Evolutionary conservation across 176 grass and related monocot species (phyloP).

Genomic region (Avena sativa): DNA sequence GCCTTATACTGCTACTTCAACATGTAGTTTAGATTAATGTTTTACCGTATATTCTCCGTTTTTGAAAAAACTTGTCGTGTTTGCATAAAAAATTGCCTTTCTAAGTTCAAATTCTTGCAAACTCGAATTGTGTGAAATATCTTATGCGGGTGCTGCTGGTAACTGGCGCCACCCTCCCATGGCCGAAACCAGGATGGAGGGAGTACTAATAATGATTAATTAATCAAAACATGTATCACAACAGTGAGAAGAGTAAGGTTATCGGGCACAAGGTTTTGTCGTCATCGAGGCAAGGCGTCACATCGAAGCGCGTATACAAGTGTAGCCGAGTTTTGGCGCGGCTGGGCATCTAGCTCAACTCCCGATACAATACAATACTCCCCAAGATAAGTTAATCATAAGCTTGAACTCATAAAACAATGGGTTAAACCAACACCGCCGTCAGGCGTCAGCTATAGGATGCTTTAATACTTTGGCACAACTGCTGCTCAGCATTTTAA

Average conservation of each 20-base stretch:
- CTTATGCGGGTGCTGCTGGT: no score
- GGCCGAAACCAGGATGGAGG: no score
- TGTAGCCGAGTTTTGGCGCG: slow-evolving; percentile 36
- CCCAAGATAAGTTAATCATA: slow-evolving; percentile 50
- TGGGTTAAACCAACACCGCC: slow-evolving; percentile 40
- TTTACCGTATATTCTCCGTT: no score
- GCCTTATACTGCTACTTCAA: no score
- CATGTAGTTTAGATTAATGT: no score
- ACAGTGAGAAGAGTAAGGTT: slow-evolving; percentile 43
- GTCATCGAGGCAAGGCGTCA: slow-evolving; percentile 24
- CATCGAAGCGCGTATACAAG: slow-evolving; percentile 41
- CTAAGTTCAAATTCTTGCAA: no score
- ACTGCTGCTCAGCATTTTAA: slow-evolving; percentile 37
- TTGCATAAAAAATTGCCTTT: no score
- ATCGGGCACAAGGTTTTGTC: slow-evolving; percentile 32
- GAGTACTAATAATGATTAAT: not conserved
- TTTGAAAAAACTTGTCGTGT: no score
- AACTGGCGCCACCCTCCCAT: no score
- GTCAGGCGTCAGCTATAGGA: not conserved
- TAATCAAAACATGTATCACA: not conserved
- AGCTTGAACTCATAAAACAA: slow-evolving; percentile 48
- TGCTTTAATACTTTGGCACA: not conserved
- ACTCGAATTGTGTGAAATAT: no score
- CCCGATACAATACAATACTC: slow-evolving; percentile 21
- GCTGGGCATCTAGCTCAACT: slow-evolving; percentile 18